Evolutionary conservation across 78 protist genomes (phyloP).

Genomic region (Protostelium mycophagum): DNA sequence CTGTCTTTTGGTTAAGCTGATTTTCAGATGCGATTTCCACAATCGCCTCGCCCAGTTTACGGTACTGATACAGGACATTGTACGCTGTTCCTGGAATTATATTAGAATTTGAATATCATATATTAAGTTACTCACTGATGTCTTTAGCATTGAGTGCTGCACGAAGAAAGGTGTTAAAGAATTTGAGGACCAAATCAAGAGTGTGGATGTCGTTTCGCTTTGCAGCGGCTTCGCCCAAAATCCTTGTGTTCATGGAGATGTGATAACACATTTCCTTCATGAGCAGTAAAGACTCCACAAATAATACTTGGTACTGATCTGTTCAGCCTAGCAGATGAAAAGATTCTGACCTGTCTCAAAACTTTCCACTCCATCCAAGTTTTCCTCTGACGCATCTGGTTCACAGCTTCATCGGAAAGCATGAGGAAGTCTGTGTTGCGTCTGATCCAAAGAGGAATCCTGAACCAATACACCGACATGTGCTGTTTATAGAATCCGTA

Average conservation of each 20-base stretch:
- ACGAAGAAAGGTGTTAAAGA: constrained; percentile 13
- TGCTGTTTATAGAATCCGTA: background rate
- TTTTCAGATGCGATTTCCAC: background rate
- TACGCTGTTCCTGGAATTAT: background rate
- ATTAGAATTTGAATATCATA: background rate
- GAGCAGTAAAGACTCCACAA: background rate
- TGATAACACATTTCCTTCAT: constrained; percentile 9
- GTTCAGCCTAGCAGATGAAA: no score
- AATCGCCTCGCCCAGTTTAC: background rate
- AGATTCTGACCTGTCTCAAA: no score
- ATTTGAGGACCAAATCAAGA: constrained; percentile 4
- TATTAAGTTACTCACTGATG: background rate
- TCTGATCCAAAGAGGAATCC: constrained; percentile 2
- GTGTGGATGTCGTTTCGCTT: background rate
- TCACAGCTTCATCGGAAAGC: background rate
- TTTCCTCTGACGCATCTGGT: background rate
- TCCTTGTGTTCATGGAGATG: constrained; percentile 11
- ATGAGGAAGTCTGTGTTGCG: constrained; percentile 11
- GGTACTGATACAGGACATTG: constrained; percentile 6
- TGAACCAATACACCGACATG: background rate
- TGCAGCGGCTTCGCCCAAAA: constrained; percentile 16
- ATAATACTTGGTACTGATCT: constrained; percentile 9
- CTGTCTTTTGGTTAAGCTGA: background rate
- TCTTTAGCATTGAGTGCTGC: constrained; percentile 1
- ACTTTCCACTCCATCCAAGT: constrained; percentile 23